Conservation (phyloP, 345 rosid genomes). For the Firmiana major region DNA sequence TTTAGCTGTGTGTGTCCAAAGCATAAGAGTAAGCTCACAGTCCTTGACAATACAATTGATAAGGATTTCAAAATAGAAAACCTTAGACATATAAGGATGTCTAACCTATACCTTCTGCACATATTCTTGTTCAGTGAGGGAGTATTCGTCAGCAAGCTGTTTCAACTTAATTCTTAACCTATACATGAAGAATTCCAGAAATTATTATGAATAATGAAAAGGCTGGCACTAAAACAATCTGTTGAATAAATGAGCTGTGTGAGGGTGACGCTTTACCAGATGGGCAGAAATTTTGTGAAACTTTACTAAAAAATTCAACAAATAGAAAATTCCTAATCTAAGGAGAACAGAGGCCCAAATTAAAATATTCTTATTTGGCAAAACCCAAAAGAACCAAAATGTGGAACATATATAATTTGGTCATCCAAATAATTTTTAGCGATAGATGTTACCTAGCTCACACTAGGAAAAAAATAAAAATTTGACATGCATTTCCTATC, state of each 20-base stretch:
- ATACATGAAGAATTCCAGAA: too few relatives aligned
- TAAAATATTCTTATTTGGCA: neutral
- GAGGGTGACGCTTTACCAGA: neutral
- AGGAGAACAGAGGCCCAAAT: neutral
- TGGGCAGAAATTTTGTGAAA: neutral
- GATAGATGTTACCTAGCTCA: too few relatives aligned
- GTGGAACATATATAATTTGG: neutral
- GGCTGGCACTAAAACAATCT: too few relatives aligned
- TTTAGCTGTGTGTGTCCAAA: constrained; percentile 53
- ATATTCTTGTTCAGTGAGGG: constrained; percentile 74
- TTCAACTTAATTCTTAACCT: too few relatives aligned
- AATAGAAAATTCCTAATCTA: neutral
- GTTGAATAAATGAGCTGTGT: too few relatives aligned
- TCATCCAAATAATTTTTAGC: neutral
- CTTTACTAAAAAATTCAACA: neutral
- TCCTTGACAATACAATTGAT: neutral
- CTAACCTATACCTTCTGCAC: constrained; percentile 56
- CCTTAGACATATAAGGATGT: neutral
- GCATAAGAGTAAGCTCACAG: too few relatives aligned
- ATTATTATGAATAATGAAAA: too few relatives aligned
- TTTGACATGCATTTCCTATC: too few relatives aligned
- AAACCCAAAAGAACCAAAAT: neutral
- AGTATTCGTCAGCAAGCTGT: constrained; percentile 80
- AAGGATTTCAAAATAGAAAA: neutral
- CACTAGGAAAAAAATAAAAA: too few relatives aligned